Evolutionary conservation across 2,329 filamentous ascomycete species (phyloP).

Genomic region (Fusarium nelsonii): DNA sequence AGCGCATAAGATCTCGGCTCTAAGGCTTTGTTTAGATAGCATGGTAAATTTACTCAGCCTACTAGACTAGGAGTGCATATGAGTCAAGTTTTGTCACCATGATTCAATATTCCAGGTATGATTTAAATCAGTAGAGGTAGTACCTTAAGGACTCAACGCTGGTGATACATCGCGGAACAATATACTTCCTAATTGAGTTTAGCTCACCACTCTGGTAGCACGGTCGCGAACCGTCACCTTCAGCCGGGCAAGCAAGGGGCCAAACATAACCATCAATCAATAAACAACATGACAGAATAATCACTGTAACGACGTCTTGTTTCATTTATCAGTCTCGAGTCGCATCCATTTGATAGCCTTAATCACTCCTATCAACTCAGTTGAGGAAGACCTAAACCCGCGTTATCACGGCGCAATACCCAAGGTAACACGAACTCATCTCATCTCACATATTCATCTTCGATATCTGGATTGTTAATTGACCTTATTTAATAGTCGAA

Average conservation of each 20-base stretch:
- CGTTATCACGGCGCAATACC: background rate
- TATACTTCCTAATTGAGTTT: slow-evolving; percentile 31
- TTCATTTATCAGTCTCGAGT: background rate
- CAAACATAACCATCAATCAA: slow-evolving; percentile 2
- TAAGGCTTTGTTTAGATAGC: no score
- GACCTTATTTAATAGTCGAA: background rate
- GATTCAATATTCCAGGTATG: no score
- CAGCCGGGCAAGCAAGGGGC: background rate
- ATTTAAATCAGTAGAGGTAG: no score
- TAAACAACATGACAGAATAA: background rate
- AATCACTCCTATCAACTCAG: background rate
- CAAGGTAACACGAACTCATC: background rate
- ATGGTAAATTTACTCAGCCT: no score
- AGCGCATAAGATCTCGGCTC: no score
- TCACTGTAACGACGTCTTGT: background rate
- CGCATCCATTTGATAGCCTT: background rate
- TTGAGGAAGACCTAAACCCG: background rate
- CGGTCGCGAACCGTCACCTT: background rate
- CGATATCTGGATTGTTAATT: background rate
- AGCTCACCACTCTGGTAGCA: background rate
- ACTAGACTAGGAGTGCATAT: no score
- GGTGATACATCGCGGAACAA: background rate
- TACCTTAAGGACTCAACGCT: no score
- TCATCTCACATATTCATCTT: background rate
- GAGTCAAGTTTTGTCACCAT: no score